Base-by-base conservation (phyloP, 768 basidiomycete genomes). In the Amanita subjunquillea region DNA sequence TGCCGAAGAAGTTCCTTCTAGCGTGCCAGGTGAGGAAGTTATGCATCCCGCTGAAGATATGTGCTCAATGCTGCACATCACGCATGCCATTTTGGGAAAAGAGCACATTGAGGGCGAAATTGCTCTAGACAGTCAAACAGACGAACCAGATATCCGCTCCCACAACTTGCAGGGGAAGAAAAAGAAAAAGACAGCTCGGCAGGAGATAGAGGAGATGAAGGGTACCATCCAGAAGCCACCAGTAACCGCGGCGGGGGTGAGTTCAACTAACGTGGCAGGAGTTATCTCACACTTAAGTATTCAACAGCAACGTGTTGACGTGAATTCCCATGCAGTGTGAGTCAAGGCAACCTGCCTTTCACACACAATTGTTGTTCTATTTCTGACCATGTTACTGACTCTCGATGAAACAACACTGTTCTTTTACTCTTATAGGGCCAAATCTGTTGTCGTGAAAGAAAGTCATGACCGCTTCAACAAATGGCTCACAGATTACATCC, bases 341-440 rank as follows among this genome's bases (percentile, higher is more conserved):
- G 44, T 45, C 25, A 29, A 29, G 29, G n/a, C n/a, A n/a, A n/a
- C 7, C 29, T 29, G 29, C 17, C 17, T 2, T 45, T 45, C 44
- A 45, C 44, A 45, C 44, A 45, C 44, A n/a, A n/a, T n/a, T n/a
- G 20, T 42, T 42, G 3, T 42, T n/a, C 37, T 25, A 22, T 29
- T 29, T 29, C 29, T 29, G 7, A 48, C 6, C 5, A 32, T 48
- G 32, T 48, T 48, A 5, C 32, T 48, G 46, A 48, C 32, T 17
- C 27, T 29, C 15, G 44, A 48, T 48, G 46, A 48, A 48, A 48
- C 46, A 48, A 48, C 46, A 2, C 13, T 48, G 32, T 48, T 32
- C 46, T 48, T 48, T 22, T 48, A 48, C 46, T 32, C 46, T 48
- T 36, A n/a, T 48, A 48, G 46, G 46, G 6, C 32, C 17, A 36